These are phyloP conservation scores for Verticillium isaacii DNA, from an alignment of 2,329 filamentous ascomycete genomes.

Conservation along the genomic window DNA sequence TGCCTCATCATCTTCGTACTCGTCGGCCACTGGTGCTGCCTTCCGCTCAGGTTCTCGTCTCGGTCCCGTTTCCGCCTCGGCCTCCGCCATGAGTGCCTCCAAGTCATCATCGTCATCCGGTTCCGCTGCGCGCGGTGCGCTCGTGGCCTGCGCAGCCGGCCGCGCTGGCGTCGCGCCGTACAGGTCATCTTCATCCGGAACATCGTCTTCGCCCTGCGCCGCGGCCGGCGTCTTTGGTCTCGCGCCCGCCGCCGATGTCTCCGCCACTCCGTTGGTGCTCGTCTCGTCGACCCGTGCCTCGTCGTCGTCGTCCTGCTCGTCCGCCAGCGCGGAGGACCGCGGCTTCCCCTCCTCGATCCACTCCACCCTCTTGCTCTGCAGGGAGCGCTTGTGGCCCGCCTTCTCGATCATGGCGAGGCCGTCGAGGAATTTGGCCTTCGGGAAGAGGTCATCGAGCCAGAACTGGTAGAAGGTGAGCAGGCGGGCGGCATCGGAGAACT, in stretches of 20 bases:
- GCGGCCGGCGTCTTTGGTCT: conserved; percentile 23
- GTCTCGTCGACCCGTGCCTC: neutral
- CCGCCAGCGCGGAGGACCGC: conserved; percentile 28
- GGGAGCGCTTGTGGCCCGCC: conserved; percentile 75
- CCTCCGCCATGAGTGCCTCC: conserved; percentile 36
- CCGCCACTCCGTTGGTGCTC: conserved; percentile 18
- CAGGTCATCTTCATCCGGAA: conserved; percentile 42
- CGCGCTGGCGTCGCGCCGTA: conserved; percentile 50
- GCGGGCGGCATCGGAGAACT: conserved; percentile 80
- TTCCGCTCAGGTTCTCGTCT: conserved; percentile 8
- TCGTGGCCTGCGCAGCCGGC: conserved; percentile 8
- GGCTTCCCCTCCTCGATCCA: conserved; percentile 79
- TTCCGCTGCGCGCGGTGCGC: conserved; percentile 5
- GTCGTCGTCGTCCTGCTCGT: conserved; percentile 21
- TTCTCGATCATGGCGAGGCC: conserved; percentile 90
- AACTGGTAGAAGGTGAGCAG: conserved; percentile 89
- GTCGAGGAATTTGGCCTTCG: conserved; percentile 89
- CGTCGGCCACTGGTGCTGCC: conserved; percentile 18
- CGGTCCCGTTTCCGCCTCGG: conserved; percentile 21
- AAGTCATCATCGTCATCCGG: conserved; percentile 33
- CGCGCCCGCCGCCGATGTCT: conserved; percentile 24
- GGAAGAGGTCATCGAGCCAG: conserved; percentile 95
- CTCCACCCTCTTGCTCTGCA: conserved; percentile 69
- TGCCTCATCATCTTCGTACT: conserved; percentile 60
- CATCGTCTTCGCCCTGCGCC: neutral